Conservation (phyloP, 345 rosid genomes). For the Citrus hindsii region DNA sequence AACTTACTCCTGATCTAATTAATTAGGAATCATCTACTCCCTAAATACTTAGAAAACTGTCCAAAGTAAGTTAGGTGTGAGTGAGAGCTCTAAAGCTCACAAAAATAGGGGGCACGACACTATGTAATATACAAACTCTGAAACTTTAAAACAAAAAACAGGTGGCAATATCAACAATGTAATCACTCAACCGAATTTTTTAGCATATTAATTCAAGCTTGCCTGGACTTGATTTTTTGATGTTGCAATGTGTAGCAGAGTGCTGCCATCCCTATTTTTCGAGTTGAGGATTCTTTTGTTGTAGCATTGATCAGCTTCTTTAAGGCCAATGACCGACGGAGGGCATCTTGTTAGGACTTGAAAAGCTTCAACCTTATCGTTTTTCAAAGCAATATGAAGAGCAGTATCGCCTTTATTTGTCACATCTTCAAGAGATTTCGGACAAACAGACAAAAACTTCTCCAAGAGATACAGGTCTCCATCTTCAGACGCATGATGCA, state of each 20-base stretch:
- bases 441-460: not conserved
- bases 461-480: not conserved
- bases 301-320: not conserved
- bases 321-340: not conserved
- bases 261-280: constrained; percentile 23
- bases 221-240: not conserved
- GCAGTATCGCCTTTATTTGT: constrained; percentile 9
- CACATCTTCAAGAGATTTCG: constrained; percentile 21
- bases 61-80: no score
- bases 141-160: no score
- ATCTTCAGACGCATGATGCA: not conserved
- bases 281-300: constrained; percentile 7
- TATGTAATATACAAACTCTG: no score
- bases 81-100: no score
- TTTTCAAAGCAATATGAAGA: constrained; percentile 16
- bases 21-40: no score
- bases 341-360: not conserved
- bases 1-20: no score
- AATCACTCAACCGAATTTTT: no score
- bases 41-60: no score
- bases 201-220: not conserved
- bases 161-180: no score
- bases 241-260: not conserved
- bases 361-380: constrained; percentile 1
- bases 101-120: no score